Evolutionary conservation across 306 rosid species (phyloP), one percentile per base, ranked within the genome.

Genomic region (Quercus dentata): DNA sequence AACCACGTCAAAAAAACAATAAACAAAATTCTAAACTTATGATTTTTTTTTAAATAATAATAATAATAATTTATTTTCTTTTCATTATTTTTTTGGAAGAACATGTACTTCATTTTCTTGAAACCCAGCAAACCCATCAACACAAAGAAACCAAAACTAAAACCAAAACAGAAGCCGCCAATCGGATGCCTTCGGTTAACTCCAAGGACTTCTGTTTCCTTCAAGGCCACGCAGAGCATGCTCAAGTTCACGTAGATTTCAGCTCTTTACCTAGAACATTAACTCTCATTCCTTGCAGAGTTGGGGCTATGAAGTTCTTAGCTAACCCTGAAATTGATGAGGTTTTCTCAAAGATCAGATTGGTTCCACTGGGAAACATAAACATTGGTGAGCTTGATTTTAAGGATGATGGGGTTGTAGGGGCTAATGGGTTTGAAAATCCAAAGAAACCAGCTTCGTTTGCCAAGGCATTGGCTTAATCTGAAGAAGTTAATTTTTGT

Each of bases 151-250:
- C 44, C 44, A 38, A 38, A 38, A 38, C 44, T 27, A 27, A 27
- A 27, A 27, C 28, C 44, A 38, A 38, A 38, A 38, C 9, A 38
- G 2, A 38, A 38, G 10, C 9, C 0, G 10, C 44, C 44, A 38
- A 38, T 76, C 92, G 91, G 80, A 90, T 93, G 93, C 98, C 98
- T 18, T 69, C 81, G 14, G 84, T 88, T 76, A 93, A 88, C 92
- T 90, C 97, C 1, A 91, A 86, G 77, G 98, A 91, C 3, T 91
- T 91, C 78, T 96, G 91, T 89, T 96, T 96, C 46, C 98, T 94
- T 3, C 94, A 91, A 78, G 99, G 98, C 44, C 98, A 96, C 35
- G 93, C 97, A 21, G 97, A 96, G 82, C 99, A 93, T 80, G 90
- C 98, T 5, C 91, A 93, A 49, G 78, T 89, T 54, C 84, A 74